Base-by-base conservation (phyloP, 495 filamentous ascomycete species). In the Lasiosphaeria hispida region DNA sequence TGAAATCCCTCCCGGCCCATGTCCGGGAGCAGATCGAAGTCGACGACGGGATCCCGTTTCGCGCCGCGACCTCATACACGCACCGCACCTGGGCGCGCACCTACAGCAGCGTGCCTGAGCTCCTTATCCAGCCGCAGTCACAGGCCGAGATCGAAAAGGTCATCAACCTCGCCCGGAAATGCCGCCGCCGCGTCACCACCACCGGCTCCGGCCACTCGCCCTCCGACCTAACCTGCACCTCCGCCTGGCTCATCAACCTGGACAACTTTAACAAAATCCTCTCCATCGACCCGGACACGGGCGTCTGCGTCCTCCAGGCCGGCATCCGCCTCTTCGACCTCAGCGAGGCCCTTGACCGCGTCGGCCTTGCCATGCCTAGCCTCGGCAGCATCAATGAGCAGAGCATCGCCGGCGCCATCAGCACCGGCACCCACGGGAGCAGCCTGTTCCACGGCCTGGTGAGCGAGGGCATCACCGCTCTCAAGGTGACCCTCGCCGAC, bases 81-180 rank as follows among this genome's bases (percentile, higher is more conserved):
- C 94, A 98, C 78, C 86, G 88, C 65, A 98, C 95, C n/a, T 98
- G 94, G 94, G 94, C 95, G 23, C 87, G 86, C 68, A 97, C 94
- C 39, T 94, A 92, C 75, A 86, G 86, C 67, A 90, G 85, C 42
- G 82, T 84, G 15, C 94, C 94, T 0, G 92, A 96, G 73, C 84
- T 97, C 57, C 96, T 91, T 72, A 82, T 97, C 61, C 88, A 85
- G 55, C 94, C 94, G 1, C 77, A 89, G 57, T 84, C 86, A 0
- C 75, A 90, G 49, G 76, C 77, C 7, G 95, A 97, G 74, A 83
- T 98, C 61, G 85, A 90, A 64, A 89, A 96, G 72, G 77, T 88
- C 57, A 81, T 96, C 39, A 87, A 78, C 38, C 81, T 97, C 10
- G 95, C 94, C 15, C 88, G 88, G 53, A 80, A 82, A 69, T 92